A percentile compares a stretch with the other conserved stretches of the same genome.
phyloP scores from a whole-genome alignment of 139 green algal species.

The Mychonastes homosphaera region DNA sequence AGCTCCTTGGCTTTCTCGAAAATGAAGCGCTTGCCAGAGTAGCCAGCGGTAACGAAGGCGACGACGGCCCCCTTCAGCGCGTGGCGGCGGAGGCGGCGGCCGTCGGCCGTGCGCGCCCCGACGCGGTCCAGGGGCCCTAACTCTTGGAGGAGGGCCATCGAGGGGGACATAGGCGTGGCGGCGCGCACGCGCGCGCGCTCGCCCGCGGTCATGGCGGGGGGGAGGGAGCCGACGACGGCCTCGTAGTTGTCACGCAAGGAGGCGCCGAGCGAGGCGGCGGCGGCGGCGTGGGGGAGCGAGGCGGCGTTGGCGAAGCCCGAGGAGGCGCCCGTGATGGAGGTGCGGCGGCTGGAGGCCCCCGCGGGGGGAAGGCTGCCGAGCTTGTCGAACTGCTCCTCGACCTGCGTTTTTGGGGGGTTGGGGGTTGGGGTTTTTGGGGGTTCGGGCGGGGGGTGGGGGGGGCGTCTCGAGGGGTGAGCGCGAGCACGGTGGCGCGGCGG shows the following conservation, averaged over 20 bases:
- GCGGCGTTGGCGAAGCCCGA: constrained; percentile 5
- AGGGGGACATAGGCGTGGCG: constrained; percentile 47
- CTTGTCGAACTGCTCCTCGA: constrained; percentile 4
- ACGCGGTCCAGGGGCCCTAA: constrained; percentile 34
- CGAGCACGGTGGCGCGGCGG: neutral
- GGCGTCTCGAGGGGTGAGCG: neutral
- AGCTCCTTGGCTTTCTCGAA: constrained; percentile 79
- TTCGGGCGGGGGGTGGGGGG: neutral
- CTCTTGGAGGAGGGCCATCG: constrained; percentile 19
- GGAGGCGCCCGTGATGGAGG: neutral
- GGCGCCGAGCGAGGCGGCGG: neutral
- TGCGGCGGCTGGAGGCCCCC: neutral
- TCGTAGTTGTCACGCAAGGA: constrained; percentile 39
- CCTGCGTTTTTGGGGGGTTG: too few species aligned
- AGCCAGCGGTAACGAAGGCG: constrained; percentile 76
- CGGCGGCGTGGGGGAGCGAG: constrained; percentile 11
- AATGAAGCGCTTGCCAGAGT: constrained; percentile 79
- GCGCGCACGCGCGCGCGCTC: constrained; percentile 39
- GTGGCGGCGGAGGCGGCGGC: constrained; percentile 46
- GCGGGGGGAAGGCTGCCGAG: constrained; percentile 3
- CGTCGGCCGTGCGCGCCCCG: constrained; percentile 30
- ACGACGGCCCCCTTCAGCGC: constrained; percentile 68
- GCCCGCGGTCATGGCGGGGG: constrained; percentile 43
- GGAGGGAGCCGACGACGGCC: constrained; percentile 60
- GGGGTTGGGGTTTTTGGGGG: too few species aligned